Conservation (phyloP, 768 basidiomycete species). For the Kwoniella dendrophila region DNA sequence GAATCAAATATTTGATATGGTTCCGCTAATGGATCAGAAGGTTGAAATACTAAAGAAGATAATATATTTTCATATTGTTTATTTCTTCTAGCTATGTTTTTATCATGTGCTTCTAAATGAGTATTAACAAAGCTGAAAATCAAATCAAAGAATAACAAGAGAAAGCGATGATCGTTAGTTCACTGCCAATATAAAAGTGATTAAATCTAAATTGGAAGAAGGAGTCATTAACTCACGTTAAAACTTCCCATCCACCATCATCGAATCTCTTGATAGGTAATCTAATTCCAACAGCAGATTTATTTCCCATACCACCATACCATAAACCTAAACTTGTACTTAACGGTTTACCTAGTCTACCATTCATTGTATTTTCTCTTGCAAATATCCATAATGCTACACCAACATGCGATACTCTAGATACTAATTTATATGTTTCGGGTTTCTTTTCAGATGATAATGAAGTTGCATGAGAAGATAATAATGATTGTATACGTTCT, state of each 20-base stretch:
- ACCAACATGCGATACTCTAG: constrained; percentile 79
- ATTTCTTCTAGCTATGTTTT: constrained; percentile 68
- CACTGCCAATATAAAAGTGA: neutral
- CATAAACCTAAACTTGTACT: constrained; percentile 70
- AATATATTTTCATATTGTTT: constrained; percentile 82
- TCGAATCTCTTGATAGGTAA: constrained; percentile 69
- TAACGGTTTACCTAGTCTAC: constrained; percentile 64
- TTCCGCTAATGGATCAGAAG: constrained; percentile 63
- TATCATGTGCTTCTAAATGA: constrained; percentile 81
- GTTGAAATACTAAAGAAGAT: constrained; percentile 73
- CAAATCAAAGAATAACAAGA: neutral
- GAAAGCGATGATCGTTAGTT: neutral
- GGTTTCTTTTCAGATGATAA: constrained; percentile 20
- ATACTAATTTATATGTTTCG: constrained; percentile 73
- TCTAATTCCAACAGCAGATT: constrained; percentile 86
- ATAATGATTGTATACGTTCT: constrained; percentile 63
- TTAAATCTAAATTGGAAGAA: neutral
- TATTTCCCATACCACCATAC: constrained; percentile 85
- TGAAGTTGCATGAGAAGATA: constrained; percentile 47
- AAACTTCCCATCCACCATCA: constrained; percentile 68
- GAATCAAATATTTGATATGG: constrained; percentile 67
- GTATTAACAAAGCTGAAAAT: constrained; percentile 78
- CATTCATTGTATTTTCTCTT: constrained; percentile 63
- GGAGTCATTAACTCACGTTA: constrained; percentile 67
- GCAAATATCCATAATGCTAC: constrained; percentile 86